Evolutionary conservation across 2,329 filamentous ascomycete genomes (phyloP).

Genomic region (Nemania serpens): DNA sequence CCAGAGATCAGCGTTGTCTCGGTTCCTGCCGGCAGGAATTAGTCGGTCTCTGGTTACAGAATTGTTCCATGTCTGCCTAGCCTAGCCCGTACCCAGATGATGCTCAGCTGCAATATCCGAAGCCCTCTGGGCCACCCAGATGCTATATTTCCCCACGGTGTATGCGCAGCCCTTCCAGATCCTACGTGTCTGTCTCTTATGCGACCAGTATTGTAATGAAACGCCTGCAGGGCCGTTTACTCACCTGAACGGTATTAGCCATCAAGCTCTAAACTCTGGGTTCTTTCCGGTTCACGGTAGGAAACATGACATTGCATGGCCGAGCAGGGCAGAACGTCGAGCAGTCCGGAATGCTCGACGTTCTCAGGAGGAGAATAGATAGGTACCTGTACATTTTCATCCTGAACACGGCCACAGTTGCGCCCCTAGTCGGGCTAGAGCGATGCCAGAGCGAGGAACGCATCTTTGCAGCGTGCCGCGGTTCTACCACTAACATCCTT

Average conservation of each 20-base stretch:
- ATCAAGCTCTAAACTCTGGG: constrained; percentile 18
- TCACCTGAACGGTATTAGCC: constrained; percentile 19
- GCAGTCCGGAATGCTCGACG: constrained; percentile 37
- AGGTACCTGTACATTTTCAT: constrained; percentile 13
- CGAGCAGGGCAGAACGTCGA: constrained; percentile 10
- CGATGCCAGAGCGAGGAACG: constrained; percentile 12
- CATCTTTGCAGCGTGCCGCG: constrained; percentile 23
- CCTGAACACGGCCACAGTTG: constrained; percentile 36
- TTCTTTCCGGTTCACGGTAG: constrained; percentile 9
- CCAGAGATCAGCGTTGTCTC: constrained; percentile 8
- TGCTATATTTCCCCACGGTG: neutral
- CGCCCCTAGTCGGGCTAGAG: constrained; percentile 31
- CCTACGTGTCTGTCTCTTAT: neutral
- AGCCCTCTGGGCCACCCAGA: neutral
- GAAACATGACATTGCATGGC: constrained; percentile 24
- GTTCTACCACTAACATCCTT: constrained; percentile 23
- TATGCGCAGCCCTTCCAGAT: neutral
- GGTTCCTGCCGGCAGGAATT: neutral
- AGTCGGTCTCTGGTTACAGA: constrained; percentile 4
- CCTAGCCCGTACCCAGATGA: constrained; percentile 3
- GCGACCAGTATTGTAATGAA: neutral
- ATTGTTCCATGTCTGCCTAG: constrained; percentile 1
- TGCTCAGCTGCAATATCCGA: constrained; percentile 8
- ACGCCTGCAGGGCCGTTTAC: constrained; percentile 10
- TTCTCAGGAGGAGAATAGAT: constrained; percentile 25